Base-by-base conservation (phyloP, 139 green algal species). In the Yamagishiella unicocca region DNA sequence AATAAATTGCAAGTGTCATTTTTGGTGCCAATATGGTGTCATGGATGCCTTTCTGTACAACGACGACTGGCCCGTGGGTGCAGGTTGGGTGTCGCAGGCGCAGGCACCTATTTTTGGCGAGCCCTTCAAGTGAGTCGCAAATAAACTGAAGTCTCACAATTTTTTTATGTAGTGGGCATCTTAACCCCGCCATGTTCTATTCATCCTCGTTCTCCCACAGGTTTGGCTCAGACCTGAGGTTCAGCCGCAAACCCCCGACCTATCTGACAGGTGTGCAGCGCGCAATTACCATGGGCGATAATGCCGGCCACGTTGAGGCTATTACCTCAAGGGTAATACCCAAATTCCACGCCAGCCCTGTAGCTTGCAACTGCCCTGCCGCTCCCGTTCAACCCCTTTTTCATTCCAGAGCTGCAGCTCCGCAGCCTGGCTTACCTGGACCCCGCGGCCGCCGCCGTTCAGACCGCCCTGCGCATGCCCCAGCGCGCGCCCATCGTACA, bases 381-480 rank as follows among this genome's bases (percentile, higher is more conserved):
- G 64, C 3, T 37, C 29, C 25, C 64, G 9, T 72, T 33, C 64
- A 42, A 53, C 14, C 50, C 50, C 27, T 53, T 76, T 22, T 5
- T 46, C 14, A 31, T 14, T 31, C 29, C 62, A 64, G 81, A 67
- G 24, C 38, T 58, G 33, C 81, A 87, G 66, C 81, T 87, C 42
- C 81, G 45, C 1, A 79, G 31, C 22, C 66, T 87, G 22, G 81
- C 81, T 4, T 87, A 87, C 81, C 33, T 87, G 38, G 81, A 87
- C 33, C 81, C 81, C 12, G 64, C 81, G 0, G 66, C 66, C 2
- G 80, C 80, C 31, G 27, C 58, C 42, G 0, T 2, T 0, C 43
- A 50, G 19, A 46, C 53, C 10, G 21, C 31, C 22, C 29, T 53
- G 45, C 80, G 62, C n/a, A n/a, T 55, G 6, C 80, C 43, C 2